Evolutionary conservation across 1,139 yeast species (phyloP), one percentile per base, ranked within the genome.

Genomic region (Lodderomyces beijingensis): DNA sequence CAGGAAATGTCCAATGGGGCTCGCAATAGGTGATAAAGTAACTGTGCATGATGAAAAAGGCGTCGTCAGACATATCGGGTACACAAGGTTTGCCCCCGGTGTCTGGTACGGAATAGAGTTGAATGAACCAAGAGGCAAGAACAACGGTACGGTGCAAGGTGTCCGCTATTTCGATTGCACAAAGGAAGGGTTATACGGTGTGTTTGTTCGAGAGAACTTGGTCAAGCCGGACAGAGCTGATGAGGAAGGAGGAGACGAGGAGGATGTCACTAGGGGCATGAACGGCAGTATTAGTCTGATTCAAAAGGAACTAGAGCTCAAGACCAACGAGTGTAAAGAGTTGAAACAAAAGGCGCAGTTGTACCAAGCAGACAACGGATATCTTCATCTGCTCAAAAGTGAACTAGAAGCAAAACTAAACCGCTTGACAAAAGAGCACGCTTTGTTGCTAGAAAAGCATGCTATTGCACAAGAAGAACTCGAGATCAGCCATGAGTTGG

Each of bases 31-130:
- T 6, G 65, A 62, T 31, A 41, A 45, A 11, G 78, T 74, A 3
- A 23, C 35, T 9, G 71, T 76, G 12, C 59, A 58, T 39, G 69
- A 65, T 9, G 56, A 59, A 8, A 30, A 42, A 0, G 87, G 85
- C 0, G 44, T 50, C 0, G 65, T 79, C 1, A 53, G 70, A 31
- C 79, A 51, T 45, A 40, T 69, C 3, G 88, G 87, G 0, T 38
- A 47, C 16, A 76, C 86, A 0, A 45, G 69, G 31, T 80, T 80
- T 57, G 78, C 85, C 3, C 59, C 69, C 0, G 88, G 87, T 0
- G 47, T 44, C 1, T 89, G 97, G 97, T 65, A 79, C 9, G 97
- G 96, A 0, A 66, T 89, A 3, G 87, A 81, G 46, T 65, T 87
- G 23, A 76, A 73, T 19, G 59, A 61, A 10, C 74, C 82, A 0